Evolutionary conservation across 2,329 filamentous ascomycete genomes (phyloP).

Genomic region (Trichothecium roseum): DNA sequence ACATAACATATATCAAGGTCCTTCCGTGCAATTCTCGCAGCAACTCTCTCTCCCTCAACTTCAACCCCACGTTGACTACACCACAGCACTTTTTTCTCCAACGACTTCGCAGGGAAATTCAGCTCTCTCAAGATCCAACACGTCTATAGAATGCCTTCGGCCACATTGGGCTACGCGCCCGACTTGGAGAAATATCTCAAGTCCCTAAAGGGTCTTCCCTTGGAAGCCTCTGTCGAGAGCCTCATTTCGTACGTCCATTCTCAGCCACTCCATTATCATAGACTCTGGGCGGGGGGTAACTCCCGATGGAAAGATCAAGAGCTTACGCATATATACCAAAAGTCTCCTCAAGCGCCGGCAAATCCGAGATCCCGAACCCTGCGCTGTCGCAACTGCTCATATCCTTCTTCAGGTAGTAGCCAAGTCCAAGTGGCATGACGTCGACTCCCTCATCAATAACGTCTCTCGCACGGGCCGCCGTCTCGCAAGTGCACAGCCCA

Average conservation of each 20-base stretch:
- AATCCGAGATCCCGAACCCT: conserved; percentile 77
- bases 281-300: too few relatives aligned
- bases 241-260: conserved; percentile 63
- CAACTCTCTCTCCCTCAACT: too few relatives aligned
- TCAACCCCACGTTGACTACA: too few relatives aligned
- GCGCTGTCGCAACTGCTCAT: conserved; percentile 83
- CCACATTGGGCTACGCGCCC: conserved; percentile 42
- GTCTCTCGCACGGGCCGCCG: conserved; percentile 70
- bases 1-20: too few relatives aligned
- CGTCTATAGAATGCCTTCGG: conserved; percentile 21
- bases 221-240: conserved; percentile 75
- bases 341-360: conserved; percentile 86
- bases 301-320: too few relatives aligned
- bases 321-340: conserved; percentile 5
- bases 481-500: conserved; percentile 73
- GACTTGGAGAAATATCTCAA: conserved; percentile 70
- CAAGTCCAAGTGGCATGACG: conserved; percentile 66
- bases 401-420: conserved; percentile 81
- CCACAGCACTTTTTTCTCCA: too few relatives aligned
- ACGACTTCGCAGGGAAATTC: not conserved
- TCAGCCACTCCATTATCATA: conserved; percentile 5
- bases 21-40: too few relatives aligned
- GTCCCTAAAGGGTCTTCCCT: conserved; percentile 61
- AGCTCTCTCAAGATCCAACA: not conserved
- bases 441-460: conserved; percentile 67